Percentiles rank a stretch among this genome's conserved stretches.
phyloP scores from a whole-genome alignment of 1,284 basidiomycete species.

The Stygiomarasmius scandens region DNA sequence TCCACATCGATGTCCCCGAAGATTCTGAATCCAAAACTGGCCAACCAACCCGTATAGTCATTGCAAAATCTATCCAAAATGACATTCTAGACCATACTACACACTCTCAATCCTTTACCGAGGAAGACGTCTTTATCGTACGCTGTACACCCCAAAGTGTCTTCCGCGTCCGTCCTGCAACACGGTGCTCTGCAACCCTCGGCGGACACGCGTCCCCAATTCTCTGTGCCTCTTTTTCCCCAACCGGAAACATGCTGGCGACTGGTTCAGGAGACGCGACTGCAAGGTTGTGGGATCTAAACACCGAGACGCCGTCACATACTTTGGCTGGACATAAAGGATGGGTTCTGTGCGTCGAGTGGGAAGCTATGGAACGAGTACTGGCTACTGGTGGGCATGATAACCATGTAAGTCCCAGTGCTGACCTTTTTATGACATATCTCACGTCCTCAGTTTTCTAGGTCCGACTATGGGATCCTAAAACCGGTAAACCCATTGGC shows the following conservation, averaged over 20 bases:
- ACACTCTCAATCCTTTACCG: constrained; percentile 60
- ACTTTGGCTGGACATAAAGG: constrained; percentile 88
- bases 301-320: constrained; percentile 91
- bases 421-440: background rate
- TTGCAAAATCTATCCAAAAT: constrained; percentile 76
- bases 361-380: constrained; percentile 91
- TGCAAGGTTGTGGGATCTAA: constrained; percentile 92
- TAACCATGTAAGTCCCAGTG: constrained; percentile 66
- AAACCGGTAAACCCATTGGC: constrained; percentile 82
- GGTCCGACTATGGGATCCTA: constrained; percentile 89
- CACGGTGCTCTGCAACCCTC: constrained; percentile 90
- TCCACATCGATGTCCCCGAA: constrained; percentile 77
- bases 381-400: constrained; percentile 92
- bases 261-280: constrained; percentile 96
- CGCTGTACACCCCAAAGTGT: constrained; percentile 95
- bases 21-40: constrained; percentile 51
- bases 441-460: constrained; percentile 26
- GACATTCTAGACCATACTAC: constrained; percentile 79
- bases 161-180: constrained; percentile 92
- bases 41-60: constrained; percentile 76
- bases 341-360: constrained; percentile 97
- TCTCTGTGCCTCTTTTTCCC: constrained; percentile 93
- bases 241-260: constrained; percentile 87
- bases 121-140: constrained; percentile 86
- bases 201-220: constrained; percentile 95